Base-by-base conservation (phyloP, 129 eudicot species). In the Ambrosia artemisiifolia region DNA sequence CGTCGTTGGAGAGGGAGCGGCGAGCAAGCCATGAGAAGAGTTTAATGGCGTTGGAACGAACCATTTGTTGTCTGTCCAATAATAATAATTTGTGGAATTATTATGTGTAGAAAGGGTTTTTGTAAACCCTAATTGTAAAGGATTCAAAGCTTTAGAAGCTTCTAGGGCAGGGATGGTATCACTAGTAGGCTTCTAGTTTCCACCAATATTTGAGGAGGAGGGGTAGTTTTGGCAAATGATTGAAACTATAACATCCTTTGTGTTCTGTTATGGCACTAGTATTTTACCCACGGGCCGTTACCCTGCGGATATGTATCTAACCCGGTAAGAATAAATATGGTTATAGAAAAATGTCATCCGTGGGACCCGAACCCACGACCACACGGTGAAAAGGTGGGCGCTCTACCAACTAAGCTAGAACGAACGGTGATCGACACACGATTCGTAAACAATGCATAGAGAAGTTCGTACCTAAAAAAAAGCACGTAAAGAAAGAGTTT, bases 1-100 rank as follows among this genome's bases (percentile, higher is more conserved):
- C 40, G 35, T 55, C 64, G 73, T 70, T 47, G 6, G 68, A 51
- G 57, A 69, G 38, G 44, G 84, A 70, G 62, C 84, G 84, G 55
- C 84, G 84, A 75, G 80, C 73, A 59, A 80, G 55, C 77, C 73
- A 75, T 34, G 84, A 75, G 48, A 80, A 30, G 69, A 80, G 69
- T 75, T 69, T 80, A 61, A 80, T 70, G 76, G 76, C 84, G 69
- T 80, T 74, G 19, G 76, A 70, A 59, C 64, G 72, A 75, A 80
- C 73, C 84, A 80, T 80, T 75, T 75, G 76, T 12, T 48, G 74
- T 59, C 30, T 67, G 74, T 5, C n/a, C n/a, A n/a, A n/a, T n/a
- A n/a, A n/a, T 24, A 24, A 44, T 40, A 65, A 56, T 68, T 16
- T 19, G 60, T 47, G n/a, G 62, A 43, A 33, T 57, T 46, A 40